These are phyloP conservation scores for Saturnispora kantuleensis DNA, from an alignment of 805 yeast genomes.

Conservation along the genomic window DNA sequence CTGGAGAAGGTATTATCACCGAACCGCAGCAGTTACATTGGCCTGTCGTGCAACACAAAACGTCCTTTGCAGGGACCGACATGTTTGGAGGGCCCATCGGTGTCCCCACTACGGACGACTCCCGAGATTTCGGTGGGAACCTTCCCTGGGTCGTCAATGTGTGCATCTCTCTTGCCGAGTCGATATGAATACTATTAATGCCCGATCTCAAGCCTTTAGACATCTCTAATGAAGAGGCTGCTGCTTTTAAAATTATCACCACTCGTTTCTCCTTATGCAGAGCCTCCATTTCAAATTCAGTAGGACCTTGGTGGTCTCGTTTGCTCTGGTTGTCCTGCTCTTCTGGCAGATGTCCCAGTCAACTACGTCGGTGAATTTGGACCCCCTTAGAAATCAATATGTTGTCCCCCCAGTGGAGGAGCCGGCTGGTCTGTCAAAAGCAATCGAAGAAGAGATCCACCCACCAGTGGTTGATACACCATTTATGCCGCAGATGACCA, in stretches of 20 bases:
- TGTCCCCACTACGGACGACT: neutral
- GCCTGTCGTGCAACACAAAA: slow-evolving; percentile 19
- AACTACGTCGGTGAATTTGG: neutral
- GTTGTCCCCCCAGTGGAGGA: too few species aligned
- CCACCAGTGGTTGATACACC: slow-evolving; percentile 13
- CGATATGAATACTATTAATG: slow-evolving; percentile 46
- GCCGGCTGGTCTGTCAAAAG: neutral
- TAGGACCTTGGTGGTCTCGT: neutral
- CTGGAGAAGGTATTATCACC: slow-evolving; percentile 72
- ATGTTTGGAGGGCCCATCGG: neutral
- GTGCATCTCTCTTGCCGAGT: slow-evolving; percentile 57
- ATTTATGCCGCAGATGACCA: slow-evolving; percentile 93
- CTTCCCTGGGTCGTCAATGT: slow-evolving; percentile 31
- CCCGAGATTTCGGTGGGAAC: slow-evolving; percentile 2
- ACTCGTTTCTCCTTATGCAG: neutral
- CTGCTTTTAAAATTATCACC: neutral
- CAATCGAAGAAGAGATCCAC: neutral
- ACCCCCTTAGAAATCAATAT: too few species aligned
- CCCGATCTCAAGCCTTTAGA: neutral
- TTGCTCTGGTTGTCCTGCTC: neutral
- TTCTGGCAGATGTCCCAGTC: slow-evolving; percentile 3
- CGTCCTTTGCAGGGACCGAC: slow-evolving; percentile 15
- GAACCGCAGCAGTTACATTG: slow-evolving; percentile 56
- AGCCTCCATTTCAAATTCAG: neutral
- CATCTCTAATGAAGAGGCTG: neutral